Evolutionary conservation across 306 rosid genomes (phyloP), one percentile per base, ranked within the genome.

Genomic region (Trifolium repens): DNA sequence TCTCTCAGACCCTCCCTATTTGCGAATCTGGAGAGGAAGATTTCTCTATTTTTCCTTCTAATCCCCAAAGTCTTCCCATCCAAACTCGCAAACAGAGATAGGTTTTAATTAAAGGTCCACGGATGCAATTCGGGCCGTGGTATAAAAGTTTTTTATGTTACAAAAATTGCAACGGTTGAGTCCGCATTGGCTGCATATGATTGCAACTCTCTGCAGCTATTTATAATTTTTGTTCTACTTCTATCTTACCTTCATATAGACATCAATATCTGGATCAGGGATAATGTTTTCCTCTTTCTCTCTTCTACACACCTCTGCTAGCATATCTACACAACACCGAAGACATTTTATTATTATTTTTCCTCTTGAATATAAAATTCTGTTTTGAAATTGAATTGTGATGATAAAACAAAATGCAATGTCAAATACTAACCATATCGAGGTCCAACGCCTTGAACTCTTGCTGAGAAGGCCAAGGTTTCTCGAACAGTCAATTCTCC

Each of bases 401-500:
- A 77, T 27, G 75, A 40, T 66, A 55, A 32, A 5, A 1, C 16
- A 68, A 57, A 73, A n/a, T 34, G 5, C 49, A 62, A 49, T 57
- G 17, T 11, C 52, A 5, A 4, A 30, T 8, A 43, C 92, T 66
- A 46, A 86, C 96, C 96, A 75, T 89, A 89, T 64, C 85, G 85
- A 14, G 78, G 7, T 22, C 94, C 92, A 39, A 89, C 87, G 40
- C 93, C 96, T 85, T 91, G 96, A 50, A 89, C 84, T 80, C 87
- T 83, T 39, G 96, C 96, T 0, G 96, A 87, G 84, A 91, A 91
- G 19, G 85, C 88, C 79, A 91, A 71, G 37, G 93, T 91, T 87
- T 91, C 94, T 81, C 94, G 79, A 0, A 91, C 94, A 1, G 94
- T 91, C 88, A 91, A 72, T 78, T 87, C 89, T 72, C 89, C 90